Evolutionary conservation across 306 rosid species (phyloP).

Genomic region (Senna siamea): DNA sequence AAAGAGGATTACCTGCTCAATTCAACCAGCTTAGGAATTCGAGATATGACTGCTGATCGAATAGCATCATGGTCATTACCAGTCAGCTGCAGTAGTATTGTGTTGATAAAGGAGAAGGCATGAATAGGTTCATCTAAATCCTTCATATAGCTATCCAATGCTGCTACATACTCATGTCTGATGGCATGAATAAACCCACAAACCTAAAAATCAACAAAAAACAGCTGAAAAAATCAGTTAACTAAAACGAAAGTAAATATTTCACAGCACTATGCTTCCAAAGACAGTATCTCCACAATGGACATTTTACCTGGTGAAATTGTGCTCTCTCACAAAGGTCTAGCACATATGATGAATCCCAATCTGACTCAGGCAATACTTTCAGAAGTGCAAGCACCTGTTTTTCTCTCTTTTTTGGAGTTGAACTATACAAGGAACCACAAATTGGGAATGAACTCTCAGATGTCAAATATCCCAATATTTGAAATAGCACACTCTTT

Average conservation of each 20-base stretch:
- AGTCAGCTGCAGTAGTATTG: constrained; percentile 58
- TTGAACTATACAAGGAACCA: constrained; percentile 42
- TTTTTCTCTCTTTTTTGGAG: constrained; percentile 74
- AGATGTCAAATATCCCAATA: constrained; percentile 76
- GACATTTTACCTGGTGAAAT: constrained; percentile 70
- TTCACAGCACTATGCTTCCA: constrained; percentile 36
- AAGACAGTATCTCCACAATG: constrained; percentile 29
- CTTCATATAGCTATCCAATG: constrained; percentile 89
- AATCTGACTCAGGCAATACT: constrained; percentile 76
- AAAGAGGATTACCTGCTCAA: constrained; percentile 67
- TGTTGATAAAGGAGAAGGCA: constrained; percentile 85
- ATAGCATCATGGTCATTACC: constrained; percentile 53
- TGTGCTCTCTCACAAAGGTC: constrained; percentile 74
- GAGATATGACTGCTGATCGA: constrained; percentile 68
- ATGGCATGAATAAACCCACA: constrained; percentile 85
- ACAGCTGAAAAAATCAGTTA: constrained; percentile 35
- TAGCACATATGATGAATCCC: constrained; percentile 78
- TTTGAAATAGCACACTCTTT: constrained; percentile 66
- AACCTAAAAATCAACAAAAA: constrained; percentile 58
- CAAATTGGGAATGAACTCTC: constrained; percentile 48
- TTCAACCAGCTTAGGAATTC: constrained; percentile 74
- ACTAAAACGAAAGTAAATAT: constrained; percentile 26
- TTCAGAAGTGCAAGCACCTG: constrained; percentile 88
- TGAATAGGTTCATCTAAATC: constrained; percentile 86
- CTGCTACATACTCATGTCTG: constrained; percentile 71